phyloP scores from a whole-genome alignment of 2,329 filamentous ascomycete species.

The Trichoderma simmonsii region DNA sequence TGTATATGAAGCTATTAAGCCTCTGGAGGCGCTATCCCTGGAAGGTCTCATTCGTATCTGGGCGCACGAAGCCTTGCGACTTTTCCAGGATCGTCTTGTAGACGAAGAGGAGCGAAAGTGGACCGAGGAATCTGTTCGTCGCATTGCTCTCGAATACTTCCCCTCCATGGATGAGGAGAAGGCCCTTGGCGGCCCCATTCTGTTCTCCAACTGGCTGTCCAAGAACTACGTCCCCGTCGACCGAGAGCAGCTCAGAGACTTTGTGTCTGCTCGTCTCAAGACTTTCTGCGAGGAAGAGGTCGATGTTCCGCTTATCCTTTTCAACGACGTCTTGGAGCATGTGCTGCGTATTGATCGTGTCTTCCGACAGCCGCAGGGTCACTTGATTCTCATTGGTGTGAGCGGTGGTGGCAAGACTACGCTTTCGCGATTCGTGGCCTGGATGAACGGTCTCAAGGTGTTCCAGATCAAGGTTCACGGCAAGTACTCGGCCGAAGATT shows the following conservation, averaged over 20 bases:
- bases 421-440: conserved; percentile 93
- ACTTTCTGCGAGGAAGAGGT: conserved; percentile 99
- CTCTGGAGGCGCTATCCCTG: conserved; percentile 79
- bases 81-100: conserved; percentile 97
- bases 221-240: conserved; percentile 98
- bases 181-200: conserved; percentile 85
- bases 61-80: conserved; percentile 91
- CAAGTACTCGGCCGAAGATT: conserved; percentile 97
- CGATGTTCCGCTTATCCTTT: conserved; percentile 96
- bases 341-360: conserved; percentile 97
- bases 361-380: conserved; percentile 95
- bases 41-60: conserved; percentile 95
- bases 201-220: conserved; percentile 99
- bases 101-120: conserved; percentile 90
- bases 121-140: conserved; percentile 84
- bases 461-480: conserved; percentile 99
- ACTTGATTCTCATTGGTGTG: conserved; percentile 97
- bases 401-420: conserved; percentile 99
- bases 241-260: conserved; percentile 90
- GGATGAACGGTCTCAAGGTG: conserved; percentile 99
- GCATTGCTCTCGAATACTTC: conserved; percentile 88
- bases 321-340: conserved; percentile 98
- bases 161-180: conserved; percentile 90
- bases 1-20: conserved; percentile 93
- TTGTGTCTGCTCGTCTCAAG: conserved; percentile 93